Evolutionary conservation across 2,329 filamentous ascomycete genomes (phyloP), one percentile per base, ranked within the genome.

Genomic region (Zymoseptoria tritici): DNA sequence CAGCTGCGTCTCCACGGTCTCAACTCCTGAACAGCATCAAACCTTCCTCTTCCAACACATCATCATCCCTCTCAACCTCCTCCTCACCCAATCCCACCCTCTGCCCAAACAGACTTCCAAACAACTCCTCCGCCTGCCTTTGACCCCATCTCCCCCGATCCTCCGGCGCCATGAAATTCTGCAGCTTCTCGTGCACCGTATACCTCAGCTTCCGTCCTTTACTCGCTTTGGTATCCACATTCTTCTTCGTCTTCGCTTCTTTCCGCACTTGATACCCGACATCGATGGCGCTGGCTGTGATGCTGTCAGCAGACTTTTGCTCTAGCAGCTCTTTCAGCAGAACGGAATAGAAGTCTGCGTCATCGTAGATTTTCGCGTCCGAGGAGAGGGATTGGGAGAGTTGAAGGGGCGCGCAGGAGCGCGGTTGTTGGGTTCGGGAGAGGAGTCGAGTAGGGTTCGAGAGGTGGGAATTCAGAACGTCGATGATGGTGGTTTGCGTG

Each of bases 121-220:
- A 82, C 61, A 82, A 67, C 64, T 81, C 80, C 64, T 94, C 90
- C 60, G 91, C 85, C 58, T 92, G 91, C 61, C 84, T 82, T 66
- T 88, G 85, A 62, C 90, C 89, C 94, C 94, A 99, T 16, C 74
- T 76, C 3, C 88, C 82, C 57, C 90, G 81, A 72, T 96, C 89
- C 73, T 97, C 91, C 0, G 91, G 87, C 9, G 92, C 92, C 91
- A 97, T 97, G 72, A 97, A 97, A 74, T 97, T 97, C 77, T 96
- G 90, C 70, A 99, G 76, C 79, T 97, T 97, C 78, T 97, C 93
- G 72, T 97, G 92, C 52, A 97, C 91, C 16, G 90, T 94, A 76
- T 93, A 99, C 49, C 91, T 83, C 82, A 99, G 84, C 78, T 97
- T 97, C 55, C 94, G 81, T 5, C 94, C 94, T 76, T 97, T 97